phyloP scores from a whole-genome alignment of 495 filamentous ascomycete genomes.

The Neurospora cerealis region DNA sequence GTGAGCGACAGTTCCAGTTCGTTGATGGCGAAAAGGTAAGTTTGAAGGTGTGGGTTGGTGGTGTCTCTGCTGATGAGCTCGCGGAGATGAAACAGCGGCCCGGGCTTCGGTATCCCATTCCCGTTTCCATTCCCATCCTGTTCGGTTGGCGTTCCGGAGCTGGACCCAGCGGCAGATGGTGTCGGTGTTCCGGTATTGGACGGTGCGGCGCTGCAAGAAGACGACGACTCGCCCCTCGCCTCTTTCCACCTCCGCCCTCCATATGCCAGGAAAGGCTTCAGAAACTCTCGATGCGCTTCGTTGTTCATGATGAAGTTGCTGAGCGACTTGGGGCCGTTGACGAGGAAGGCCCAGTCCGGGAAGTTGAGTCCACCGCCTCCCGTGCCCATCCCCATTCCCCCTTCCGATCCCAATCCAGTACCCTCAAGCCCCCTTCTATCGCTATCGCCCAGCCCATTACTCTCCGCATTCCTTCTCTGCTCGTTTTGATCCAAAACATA shows the following conservation, averaged over 20 bases:
- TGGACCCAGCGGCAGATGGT: neutral
- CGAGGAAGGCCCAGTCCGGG: constrained; percentile 28
- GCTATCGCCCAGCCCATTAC: too few species aligned
- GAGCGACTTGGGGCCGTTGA: constrained; percentile 20
- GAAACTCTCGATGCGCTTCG: constrained; percentile 7
- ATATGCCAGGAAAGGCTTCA: constrained; percentile 19
- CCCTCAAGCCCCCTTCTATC: too few species aligned
- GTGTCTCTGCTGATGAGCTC: constrained; percentile 1
- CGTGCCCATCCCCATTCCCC: neutral
- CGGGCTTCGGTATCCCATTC: neutral
- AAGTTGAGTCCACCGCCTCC: constrained; percentile 3
- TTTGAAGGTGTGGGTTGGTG: constrained; percentile 2
- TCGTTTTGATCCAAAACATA: neutral
- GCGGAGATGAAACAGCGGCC: neutral
- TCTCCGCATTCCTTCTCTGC: too few species aligned
- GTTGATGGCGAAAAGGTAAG: constrained; percentile 20
- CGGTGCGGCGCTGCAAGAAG: neutral
- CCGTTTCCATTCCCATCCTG: neutral
- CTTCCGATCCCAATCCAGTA: neutral
- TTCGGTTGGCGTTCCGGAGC: neutral
- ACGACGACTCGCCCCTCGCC: neutral
- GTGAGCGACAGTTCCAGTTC: constrained; percentile 20
- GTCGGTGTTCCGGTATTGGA: neutral
- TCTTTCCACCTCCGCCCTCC: constrained; percentile 15
- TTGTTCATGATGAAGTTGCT: constrained; percentile 12